Evolutionary conservation across 306 rosid genomes (phyloP).

Genomic region (Prunus fruticosa): DNA sequence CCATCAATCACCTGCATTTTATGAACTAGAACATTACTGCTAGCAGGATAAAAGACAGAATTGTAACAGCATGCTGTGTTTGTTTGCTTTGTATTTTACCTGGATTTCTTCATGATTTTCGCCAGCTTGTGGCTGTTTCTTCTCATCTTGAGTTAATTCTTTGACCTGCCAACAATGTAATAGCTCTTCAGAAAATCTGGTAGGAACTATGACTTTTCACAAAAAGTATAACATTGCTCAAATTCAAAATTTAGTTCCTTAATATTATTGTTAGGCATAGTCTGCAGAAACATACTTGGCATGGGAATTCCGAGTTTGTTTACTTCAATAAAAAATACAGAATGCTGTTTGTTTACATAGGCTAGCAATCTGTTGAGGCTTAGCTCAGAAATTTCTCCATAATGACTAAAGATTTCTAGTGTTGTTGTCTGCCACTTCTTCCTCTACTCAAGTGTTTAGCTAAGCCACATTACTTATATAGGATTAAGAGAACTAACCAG

Average conservation of each 20-base stretch:
- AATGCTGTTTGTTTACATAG: background rate
- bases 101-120: slow-evolving; percentile 46
- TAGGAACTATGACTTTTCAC: background rate
- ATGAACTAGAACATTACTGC: slow-evolving; percentile 12
- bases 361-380: background rate
- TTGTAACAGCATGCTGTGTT: background rate
- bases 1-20: slow-evolving; percentile 59
- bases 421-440: background rate
- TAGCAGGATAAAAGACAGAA: background rate
- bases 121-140: slow-evolving; percentile 27
- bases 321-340: background rate
- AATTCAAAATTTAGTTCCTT: background rate
- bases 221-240: background rate
- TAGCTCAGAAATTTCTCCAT: too few species aligned
- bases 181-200: slow-evolving; percentile 24
- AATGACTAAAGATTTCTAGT: too few species aligned
- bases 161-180: slow-evolving; percentile 45
- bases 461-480: slow-evolving; percentile 17
- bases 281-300: background rate
- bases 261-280: background rate
- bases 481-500: slow-evolving; percentile 37
- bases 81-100: slow-evolving; percentile 38
- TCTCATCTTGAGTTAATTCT: slow-evolving; percentile 57
- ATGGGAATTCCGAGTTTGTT: background rate
- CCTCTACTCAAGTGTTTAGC: background rate